Percentiles rank a stretch among this genome's conserved stretches.
Evolutionary conservation across 1,284 basidiomycete species (phyloP).

Genomic region (Ganoderma multipileum): DNA sequence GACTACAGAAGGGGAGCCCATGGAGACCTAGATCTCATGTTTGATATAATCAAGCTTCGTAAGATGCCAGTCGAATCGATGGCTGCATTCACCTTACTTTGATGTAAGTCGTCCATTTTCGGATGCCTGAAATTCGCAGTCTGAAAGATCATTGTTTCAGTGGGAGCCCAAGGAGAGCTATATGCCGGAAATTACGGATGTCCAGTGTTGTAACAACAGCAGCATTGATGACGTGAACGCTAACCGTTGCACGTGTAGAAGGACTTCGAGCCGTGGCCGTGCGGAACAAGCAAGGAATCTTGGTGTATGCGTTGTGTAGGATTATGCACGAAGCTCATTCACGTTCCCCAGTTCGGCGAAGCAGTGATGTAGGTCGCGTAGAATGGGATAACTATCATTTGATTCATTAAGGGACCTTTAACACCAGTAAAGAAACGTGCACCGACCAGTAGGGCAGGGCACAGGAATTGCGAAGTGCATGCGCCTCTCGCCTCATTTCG

Average conservation of each 20-base stretch:
- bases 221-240: too few species aligned
- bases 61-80: not conserved
- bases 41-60: not conserved
- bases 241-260: too few species aligned
- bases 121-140: not conserved
- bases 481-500: not conserved
- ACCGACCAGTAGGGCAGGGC: not conserved
- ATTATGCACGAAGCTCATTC: too few species aligned
- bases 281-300: too few species aligned
- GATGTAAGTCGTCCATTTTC: not conserved
- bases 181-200: not conserved
- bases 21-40: not conserved
- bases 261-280: not conserved
- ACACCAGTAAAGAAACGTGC: not conserved
- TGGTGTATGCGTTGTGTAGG: too few species aligned
- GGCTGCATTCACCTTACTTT: not conserved
- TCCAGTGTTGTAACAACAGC: too few species aligned
- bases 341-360: too few species aligned
- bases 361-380: not conserved
- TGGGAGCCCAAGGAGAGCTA: not conserved
- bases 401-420: not conserved
- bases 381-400: not conserved
- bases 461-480: not conserved
- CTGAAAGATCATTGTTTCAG: not conserved
- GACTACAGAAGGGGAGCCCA: not conserved